Evolutionary conservation across 495 filamentous ascomycete species (phyloP), one percentile per base, ranked within the genome.

Genomic region (Niebla homalea): DNA sequence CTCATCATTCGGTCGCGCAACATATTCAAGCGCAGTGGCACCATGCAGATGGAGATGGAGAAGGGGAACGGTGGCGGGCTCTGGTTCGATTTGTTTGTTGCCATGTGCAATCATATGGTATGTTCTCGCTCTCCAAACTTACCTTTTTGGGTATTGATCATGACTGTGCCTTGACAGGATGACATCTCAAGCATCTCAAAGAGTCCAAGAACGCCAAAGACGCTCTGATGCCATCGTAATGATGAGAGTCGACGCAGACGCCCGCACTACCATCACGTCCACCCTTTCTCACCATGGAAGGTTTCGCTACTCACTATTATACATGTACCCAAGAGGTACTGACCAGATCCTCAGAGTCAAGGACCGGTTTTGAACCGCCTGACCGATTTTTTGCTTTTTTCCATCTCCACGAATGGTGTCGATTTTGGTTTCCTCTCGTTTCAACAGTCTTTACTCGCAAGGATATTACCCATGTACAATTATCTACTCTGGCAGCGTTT

Each of bases 21-120:
- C 54, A 94, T 85, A 4, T 95, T 95, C 71, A 95, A 92, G 74
- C 71, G 85, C 36, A 93, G 87, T 66, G 88, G 88, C 53, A 94
- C 88, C n/a, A 93, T 94, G 88, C 88, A 94, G 67, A 77, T 83
- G 59, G 88, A 94, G 71, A 94, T 94, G 88, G 83, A 87, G 64
- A 74, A 74, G 56, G 88, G 88, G 19, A 85, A 86, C 52, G 81
- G 82, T 60, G 86, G 85, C 53, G 81, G 82, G 60, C 67, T 94
- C 60, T 58, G 49, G 32, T 94, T 94, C 65, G 88, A 94, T 66
- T 68, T 94, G 51, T 94, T 94, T 65, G 88, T 94, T 37, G 88
- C 88, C 4, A 77, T 94, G 68, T 88, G 84, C 65, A 94, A 94
- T 64, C 87, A 93, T 66, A 86, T 94, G 69, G 73, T 76, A 51